These are phyloP conservation scores for Funneliformis caledonium DNA, from an alignment of 371 early-diverging fungal genomes.

Conservation along the genomic window DNA sequence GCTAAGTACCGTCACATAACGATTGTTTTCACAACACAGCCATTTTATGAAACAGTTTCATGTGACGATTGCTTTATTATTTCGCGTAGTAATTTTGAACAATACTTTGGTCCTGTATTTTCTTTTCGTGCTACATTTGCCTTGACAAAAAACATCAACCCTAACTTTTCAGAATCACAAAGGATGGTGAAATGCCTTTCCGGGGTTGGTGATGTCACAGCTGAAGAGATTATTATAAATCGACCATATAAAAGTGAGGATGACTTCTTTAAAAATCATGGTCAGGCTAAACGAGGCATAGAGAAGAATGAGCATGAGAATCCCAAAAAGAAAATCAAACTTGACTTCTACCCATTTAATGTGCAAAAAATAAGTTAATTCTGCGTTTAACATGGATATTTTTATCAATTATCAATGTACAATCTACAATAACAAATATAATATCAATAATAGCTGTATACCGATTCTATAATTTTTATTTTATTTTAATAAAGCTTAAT, in stretches of 20 bases:
- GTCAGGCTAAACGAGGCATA: neutral
- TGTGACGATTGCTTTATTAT: slow-evolving; percentile 34
- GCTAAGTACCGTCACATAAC: neutral
- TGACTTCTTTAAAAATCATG: slow-evolving; percentile 2
- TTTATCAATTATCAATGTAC: no score
- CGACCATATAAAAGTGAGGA: slow-evolving; percentile 14
- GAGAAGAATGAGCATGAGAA: no score
- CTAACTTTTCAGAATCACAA: no score
- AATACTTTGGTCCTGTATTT: slow-evolving; percentile 40
- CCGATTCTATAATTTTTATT: no score
- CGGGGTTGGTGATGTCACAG: slow-evolving; percentile 12
- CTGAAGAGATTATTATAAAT: neutral
- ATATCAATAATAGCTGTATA: no score
- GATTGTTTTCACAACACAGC: no score
- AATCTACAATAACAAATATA: no score
- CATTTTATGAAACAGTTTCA: neutral
- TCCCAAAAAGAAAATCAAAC: no score
- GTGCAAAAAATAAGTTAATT: neutral
- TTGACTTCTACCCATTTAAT: no score
- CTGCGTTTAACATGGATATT: no score
- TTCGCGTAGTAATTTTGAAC: slow-evolving; percentile 17
- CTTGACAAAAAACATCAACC: slow-evolving; percentile 24
- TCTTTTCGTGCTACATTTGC: slow-evolving; percentile 36
- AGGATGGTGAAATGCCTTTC: neutral
- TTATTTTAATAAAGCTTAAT: no score